Evolutionary conservation across 2,329 filamentous ascomycete species (phyloP).

Genomic region (Emmonsia crescens): DNA sequence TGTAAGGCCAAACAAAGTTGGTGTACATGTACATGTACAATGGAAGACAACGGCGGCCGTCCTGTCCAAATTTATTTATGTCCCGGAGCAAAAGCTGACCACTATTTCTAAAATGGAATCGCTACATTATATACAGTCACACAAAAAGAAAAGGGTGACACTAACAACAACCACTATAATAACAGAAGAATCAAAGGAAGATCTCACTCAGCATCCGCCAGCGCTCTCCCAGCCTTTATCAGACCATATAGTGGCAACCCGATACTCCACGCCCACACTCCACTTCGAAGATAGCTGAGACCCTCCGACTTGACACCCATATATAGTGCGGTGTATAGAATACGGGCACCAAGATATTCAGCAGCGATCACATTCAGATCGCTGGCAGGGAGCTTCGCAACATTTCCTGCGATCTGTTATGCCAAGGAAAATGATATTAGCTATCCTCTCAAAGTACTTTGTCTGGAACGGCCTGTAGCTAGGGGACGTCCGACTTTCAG

Average conservation of each 20-base stretch:
- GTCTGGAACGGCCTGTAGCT: neutral
- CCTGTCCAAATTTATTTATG: too few species aligned
- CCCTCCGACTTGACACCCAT: constrained; percentile 24
- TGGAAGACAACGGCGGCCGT: too few species aligned
- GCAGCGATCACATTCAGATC: constrained; percentile 24
- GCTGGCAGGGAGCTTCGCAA: constrained; percentile 20
- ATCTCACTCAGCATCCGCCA: neutral
- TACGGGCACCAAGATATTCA: constrained; percentile 23
- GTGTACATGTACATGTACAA: too few species aligned
- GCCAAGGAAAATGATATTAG: neutral
- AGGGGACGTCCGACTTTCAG: too few species aligned
- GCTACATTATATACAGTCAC: neutral
- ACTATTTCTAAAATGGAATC: neutral
- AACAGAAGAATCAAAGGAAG: neutral
- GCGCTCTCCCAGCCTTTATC: constrained; percentile 20
- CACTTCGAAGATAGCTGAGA: constrained; percentile 23
- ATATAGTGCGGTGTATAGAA: constrained; percentile 25
- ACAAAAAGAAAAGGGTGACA: neutral
- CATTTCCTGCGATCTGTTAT: constrained; percentile 22
- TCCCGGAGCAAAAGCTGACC: neutral
- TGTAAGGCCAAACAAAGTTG: too few species aligned
- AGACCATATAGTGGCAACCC: constrained; percentile 23
- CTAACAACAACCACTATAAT: neutral
- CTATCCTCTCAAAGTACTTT: neutral
- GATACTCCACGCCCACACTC: constrained; percentile 25